Evolutionary conservation across 192 early-diverging fungal species (phyloP), one percentile per base, ranked within the genome.

Genomic region (Podila minutissima): DNA sequence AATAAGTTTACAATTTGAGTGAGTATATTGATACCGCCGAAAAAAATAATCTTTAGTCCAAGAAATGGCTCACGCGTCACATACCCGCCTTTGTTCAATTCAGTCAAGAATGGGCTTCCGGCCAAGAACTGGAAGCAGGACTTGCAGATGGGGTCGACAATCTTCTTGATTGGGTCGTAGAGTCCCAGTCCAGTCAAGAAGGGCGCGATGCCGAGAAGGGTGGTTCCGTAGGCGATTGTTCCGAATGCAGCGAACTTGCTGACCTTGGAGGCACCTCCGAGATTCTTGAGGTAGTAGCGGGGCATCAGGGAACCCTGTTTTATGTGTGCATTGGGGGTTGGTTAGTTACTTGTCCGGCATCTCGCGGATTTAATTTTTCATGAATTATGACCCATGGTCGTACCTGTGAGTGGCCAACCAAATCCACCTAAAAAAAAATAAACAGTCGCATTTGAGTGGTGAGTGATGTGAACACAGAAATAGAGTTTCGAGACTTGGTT

Each of bases 111-210:
- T 0, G 26, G 8, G 0, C 67, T 71, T 4, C 50, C 50, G 24
- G 48, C 53, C n/a, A 82, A 58, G 71, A 81, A 73, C 62, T 81
- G 62, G 66, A 81, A 73, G 67, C 77, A 81, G 4, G 77, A 73
- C 22, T 33, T 8, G 53, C 77, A 81, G 24, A 73, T 53, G 22
- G 77, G 77, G n/a, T 81, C 71, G 28, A 81, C 59, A 46, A 81
- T 15, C 59, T 69, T 33, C 48, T 71, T 61, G 59, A 71, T 58
- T 15, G 57, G 32, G 51, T 76, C 68, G 31, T 76, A 76, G 3
- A 76, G 57, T 50, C 51, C 49, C 11, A 38, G 9, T 5, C 19
- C 1, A 15, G 32, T 22, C 37, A 35, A 41, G 37, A 22, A 64
- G 10, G 37, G 22, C 24, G 37, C 59, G 4, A 64, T 17, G 32